phyloP scores from a whole-genome alignment of 352 stramenopile genomes.

The Phytophthora colocasiae region DNA sequence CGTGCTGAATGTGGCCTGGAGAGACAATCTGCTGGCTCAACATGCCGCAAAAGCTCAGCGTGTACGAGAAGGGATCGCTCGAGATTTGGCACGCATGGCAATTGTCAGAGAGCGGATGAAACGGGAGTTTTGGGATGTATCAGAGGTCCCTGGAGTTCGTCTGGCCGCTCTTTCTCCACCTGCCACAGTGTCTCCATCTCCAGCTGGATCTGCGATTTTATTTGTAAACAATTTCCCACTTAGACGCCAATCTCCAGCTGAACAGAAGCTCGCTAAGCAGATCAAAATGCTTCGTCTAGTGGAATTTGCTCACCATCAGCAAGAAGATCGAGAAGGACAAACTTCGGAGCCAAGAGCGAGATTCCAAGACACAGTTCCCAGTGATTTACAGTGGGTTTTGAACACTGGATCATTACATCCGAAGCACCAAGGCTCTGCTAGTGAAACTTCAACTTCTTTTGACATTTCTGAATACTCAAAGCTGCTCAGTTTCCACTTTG shows the following conservation, averaged over 20 bases:
- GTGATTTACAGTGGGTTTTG: slow-evolving; percentile 68
- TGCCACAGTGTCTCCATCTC: not conserved
- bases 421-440: slow-evolving; percentile 21
- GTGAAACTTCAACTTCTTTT: not conserved
- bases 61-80: slow-evolving; percentile 70
- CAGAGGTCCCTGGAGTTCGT: slow-evolving; percentile 69
- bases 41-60: slow-evolving; percentile 67
- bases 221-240: slow-evolving; percentile 90
- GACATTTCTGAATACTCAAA: slow-evolving; percentile 42
- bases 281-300: slow-evolving; percentile 69
- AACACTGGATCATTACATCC: slow-evolving; percentile 57
- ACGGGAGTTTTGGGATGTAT: slow-evolving; percentile 91
- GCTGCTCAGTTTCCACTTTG: slow-evolving; percentile 63
- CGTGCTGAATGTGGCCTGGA: slow-evolving; percentile 87
- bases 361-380: slow-evolving; percentile 62
- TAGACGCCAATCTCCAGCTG: slow-evolving; percentile 51
- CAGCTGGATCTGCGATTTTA: slow-evolving; percentile 13
- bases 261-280: slow-evolving; percentile 60
- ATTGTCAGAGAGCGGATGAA: slow-evolving; percentile 90
- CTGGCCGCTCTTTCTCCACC: slow-evolving; percentile 61
- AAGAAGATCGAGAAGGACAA: slow-evolving; percentile 41
- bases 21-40: slow-evolving; percentile 54
- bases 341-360: slow-evolving; percentile 31
- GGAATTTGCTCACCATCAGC: slow-evolving; percentile 69
- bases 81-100: slow-evolving; percentile 76